Evolutionary conservation across 805 yeast genomes (phyloP).

Genomic region (Naumovozyma castellii): DNA sequence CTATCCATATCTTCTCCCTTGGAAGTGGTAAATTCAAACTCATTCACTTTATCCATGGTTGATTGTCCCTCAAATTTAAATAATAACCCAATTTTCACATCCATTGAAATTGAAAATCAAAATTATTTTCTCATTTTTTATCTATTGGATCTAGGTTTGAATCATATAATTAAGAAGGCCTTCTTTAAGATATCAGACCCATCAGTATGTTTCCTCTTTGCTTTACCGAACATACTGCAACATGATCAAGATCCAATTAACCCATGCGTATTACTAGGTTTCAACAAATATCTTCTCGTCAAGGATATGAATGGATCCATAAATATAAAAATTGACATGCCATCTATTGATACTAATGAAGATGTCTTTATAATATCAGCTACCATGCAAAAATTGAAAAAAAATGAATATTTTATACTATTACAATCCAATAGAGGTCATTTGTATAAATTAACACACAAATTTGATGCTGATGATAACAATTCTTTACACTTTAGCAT

Average conservation of each 20-base stretch:
- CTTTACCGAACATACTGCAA: conserved; percentile 45
- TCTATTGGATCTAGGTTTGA: conserved; percentile 78
- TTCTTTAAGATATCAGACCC: conserved; percentile 26
- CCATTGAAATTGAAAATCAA: conserved; percentile 54
- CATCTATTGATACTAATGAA: conserved; percentile 25
- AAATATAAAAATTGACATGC: conserved; percentile 43
- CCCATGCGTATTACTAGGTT: conserved; percentile 42
- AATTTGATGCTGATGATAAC: too few species aligned
- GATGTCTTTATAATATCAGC: conserved; percentile 41
- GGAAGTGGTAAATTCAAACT: conserved; percentile 47
- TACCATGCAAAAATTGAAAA: conserved; percentile 56
- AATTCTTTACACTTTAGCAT: conserved; percentile 36
- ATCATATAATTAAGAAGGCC: conserved; percentile 52
- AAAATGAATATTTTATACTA: conserved; percentile 47
- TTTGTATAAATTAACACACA: conserved; percentile 62
- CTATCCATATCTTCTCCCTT: conserved; percentile 61
- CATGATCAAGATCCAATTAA: conserved; percentile 8
- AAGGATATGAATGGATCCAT: conserved; percentile 34
- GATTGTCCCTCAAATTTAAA: conserved; percentile 61
- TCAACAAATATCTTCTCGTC: conserved; percentile 45
- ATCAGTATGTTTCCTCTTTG: conserved; percentile 44
- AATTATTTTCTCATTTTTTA: conserved; percentile 49
- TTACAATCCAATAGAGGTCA: conserved; percentile 70
- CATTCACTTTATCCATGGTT: conserved; percentile 43
- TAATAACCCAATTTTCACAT: conserved; percentile 78